phyloP scores from a whole-genome alignment of 139 green algal species.

The Haematococcus sp. region DNA sequence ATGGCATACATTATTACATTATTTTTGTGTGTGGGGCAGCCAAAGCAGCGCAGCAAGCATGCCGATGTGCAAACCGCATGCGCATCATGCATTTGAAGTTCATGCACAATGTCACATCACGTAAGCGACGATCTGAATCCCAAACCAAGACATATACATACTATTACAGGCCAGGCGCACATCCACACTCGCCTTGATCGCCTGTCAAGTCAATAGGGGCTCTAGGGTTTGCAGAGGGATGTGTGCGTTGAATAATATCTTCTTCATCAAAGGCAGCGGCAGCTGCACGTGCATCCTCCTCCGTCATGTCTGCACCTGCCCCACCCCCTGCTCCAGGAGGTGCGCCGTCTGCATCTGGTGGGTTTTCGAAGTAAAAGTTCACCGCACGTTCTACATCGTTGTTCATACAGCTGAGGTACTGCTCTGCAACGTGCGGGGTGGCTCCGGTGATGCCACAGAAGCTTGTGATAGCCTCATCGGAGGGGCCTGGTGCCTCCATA shows the following conservation, averaged over 20 bases:
- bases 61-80: too few species aligned
- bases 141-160: too few species aligned
- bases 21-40: too few species aligned
- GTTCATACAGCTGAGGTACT: constrained; percentile 49
- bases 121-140: too few species aligned
- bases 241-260: too few species aligned
- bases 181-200: too few species aligned
- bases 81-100: too few species aligned
- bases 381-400: neutral
- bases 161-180: too few species aligned
- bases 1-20: too few species aligned
- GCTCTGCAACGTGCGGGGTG: constrained; percentile 19
- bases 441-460: constrained; percentile 42
- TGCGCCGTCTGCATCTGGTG: constrained; percentile 1
- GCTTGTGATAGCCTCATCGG: constrained; percentile 14
- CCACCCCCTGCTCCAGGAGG: constrained; percentile 2
- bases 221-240: too few species aligned
- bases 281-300: neutral
- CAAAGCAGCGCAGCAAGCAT: too few species aligned
- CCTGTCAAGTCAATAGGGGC: neutral
- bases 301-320: constrained; percentile 1
- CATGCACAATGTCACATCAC: too few species aligned
- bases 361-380: constrained; percentile 34
- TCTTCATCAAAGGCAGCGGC: constrained; percentile 5
- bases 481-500: constrained; percentile 3